These are phyloP conservation scores for Corinectria fuckeliana DNA, from an alignment of 2,329 filamentous ascomycete species.

Conservation along the genomic window DNA sequence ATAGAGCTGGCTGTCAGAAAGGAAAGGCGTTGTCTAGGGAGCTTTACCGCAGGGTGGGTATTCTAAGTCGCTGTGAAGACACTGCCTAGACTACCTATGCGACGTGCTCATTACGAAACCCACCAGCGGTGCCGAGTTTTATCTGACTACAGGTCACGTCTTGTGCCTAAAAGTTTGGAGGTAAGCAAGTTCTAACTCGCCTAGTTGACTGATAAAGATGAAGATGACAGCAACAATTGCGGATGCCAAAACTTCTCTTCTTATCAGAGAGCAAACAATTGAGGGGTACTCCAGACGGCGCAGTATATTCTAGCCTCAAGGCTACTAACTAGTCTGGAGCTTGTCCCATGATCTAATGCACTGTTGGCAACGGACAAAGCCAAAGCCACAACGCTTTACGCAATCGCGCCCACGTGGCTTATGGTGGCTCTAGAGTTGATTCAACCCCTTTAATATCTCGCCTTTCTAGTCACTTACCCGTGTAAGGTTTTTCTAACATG, in stretches of 20 bases:
- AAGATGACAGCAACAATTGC: not conserved
- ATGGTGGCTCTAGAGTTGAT: not conserved
- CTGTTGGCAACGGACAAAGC: not conserved
- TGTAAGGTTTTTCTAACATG: too few relatives aligned
- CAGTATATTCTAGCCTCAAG: not conserved
- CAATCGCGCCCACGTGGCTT: not conserved
- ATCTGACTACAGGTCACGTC: not conserved
- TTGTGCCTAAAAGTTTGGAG: not conserved
- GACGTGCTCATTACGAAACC: not conserved
- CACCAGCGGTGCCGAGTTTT: not conserved
- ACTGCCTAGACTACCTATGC: not conserved
- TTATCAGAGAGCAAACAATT: not conserved
- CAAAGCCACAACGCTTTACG: not conserved
- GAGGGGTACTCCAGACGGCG: not conserved
- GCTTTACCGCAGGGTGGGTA: not conserved
- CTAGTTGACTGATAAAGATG: not conserved
- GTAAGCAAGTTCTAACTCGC: not conserved
- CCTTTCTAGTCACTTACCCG: not conserved
- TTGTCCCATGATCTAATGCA: not conserved
- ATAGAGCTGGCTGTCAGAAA: too few relatives aligned
- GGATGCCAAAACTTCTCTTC: not conserved
- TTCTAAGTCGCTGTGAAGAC: not conserved
- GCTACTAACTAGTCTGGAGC: not conserved
- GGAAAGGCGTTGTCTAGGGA: not conserved
- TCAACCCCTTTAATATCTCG: not conserved